phyloP scores from a whole-genome alignment of 306 rosid genomes.

The Sindora glabra region DNA sequence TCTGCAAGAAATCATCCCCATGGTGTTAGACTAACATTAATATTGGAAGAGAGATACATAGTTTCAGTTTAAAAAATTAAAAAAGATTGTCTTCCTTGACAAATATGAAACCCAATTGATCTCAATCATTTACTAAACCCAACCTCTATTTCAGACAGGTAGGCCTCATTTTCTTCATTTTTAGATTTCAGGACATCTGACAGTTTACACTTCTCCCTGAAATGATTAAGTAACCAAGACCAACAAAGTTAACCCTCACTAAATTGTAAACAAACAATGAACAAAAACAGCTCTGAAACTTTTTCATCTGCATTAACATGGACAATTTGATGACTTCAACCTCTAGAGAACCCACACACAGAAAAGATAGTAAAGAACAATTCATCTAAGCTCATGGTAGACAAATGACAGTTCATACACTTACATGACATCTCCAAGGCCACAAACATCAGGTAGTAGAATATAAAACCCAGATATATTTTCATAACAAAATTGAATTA shows the following conservation, averaged over 20 bases:
- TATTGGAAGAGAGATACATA: neutral
- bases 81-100: neutral
- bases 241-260: neutral
- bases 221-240: constrained; percentile 14
- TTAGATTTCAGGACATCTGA: constrained; percentile 66
- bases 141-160: constrained; percentile 97
- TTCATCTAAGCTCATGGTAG: neutral
- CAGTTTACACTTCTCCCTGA: constrained; percentile 53
- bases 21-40: constrained; percentile 9
- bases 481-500: neutral
- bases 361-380: neutral
- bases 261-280: neutral
- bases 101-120: constrained; percentile 6
- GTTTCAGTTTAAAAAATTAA: neutral
- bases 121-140: constrained; percentile 15
- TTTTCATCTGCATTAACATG: neutral
- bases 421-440: neutral
- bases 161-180: constrained; percentile 81
- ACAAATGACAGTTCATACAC: neutral
- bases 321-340: neutral
- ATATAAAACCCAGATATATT: neutral
- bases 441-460: neutral
- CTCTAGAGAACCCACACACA: neutral
- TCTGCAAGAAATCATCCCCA: constrained; percentile 39
- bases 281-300: neutral